Evolutionary conservation across 305 asterid species (phyloP), one percentile per base, ranked within the genome.

Genomic region (Withania somnifera): DNA sequence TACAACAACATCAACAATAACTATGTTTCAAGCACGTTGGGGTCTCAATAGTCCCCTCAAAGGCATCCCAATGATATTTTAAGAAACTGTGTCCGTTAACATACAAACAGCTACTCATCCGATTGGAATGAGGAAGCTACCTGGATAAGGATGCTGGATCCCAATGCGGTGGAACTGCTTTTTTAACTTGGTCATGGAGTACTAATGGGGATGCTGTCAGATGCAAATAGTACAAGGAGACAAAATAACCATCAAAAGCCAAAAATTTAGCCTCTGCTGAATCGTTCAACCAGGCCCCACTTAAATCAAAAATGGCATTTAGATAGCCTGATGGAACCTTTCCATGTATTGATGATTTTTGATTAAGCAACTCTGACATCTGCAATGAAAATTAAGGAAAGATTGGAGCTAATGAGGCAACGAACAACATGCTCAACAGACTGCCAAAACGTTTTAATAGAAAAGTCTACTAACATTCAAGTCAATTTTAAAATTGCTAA

Each of bases 331-430:
- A 94, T 14, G 99, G 98, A 83, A 96, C 93, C 89, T 96, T 96
- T 78, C 97, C 99, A 40, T 92, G 99, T 58, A 93, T 85, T 0
- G 99, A 94, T 17, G 98, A 92, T 83, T 87, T 94, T 81, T 94
- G 98, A 90, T 96, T 96, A 82, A 96, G 94, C 78, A 94, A 90
- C 91, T 90, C 99, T 47, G 98, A 96, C 99, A 94, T 96, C 99
- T 96, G 95, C 88, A 85, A 89, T n/a, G 78, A 20, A 60, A 57
- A 77, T 84, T 38, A 42, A 4, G 51, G 54, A 5, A 61, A 40
- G 26, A 3, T 63, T 71, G 42, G 81, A 66, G 57, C 53, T 5
- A 60, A 71, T 7, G 78, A 71, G 57, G 14, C 14, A 0, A 38
- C 38, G 57, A 1, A 22, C 22, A 42, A 13, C 57, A 22, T 4